Conservation (phyloP, 2,329 filamentous ascomycete genomes). For the Colletotrichum cereale region DNA sequence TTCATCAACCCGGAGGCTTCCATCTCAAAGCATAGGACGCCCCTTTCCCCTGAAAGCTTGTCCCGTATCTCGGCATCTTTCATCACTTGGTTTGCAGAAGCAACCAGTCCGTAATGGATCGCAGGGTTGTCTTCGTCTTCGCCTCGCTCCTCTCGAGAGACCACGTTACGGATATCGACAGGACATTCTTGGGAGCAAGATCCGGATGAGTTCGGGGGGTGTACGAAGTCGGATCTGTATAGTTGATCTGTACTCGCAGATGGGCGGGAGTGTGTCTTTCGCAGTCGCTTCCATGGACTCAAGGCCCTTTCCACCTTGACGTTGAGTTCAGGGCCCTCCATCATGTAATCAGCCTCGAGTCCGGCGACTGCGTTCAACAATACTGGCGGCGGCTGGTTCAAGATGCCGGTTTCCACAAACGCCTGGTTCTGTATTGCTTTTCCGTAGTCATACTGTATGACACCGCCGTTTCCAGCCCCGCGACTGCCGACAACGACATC, state of each 20-base stretch:
- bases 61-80: conserved; percentile 51
- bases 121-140: not conserved
- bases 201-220: not conserved
- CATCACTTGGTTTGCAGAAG: conserved; percentile 53
- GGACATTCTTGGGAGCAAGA: not conserved
- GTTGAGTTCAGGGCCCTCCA: not conserved
- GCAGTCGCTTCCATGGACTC: not conserved
- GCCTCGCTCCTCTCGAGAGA: not conserved
- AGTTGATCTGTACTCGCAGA: conserved; percentile 3
- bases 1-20: conserved; percentile 48
- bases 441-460: conserved; percentile 40
- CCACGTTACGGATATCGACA: not conserved
- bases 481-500: conserved; percentile 36
- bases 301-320: not conserved
- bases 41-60: conserved; percentile 39
- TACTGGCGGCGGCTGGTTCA: conserved; percentile 25
- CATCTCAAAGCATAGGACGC: conserved; percentile 48
- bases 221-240: not conserved
- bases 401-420: conserved; percentile 13
- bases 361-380: not conserved
- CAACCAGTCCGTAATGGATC: conserved; percentile 45
- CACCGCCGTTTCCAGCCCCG: not conserved
- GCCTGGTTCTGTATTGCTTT: conserved; percentile 27
- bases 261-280: not conserved
- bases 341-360: not conserved